These are phyloP conservation scores for Phytophthora melonis DNA, from an alignment of 352 stramenopile species.

Conservation along the genomic window DNA sequence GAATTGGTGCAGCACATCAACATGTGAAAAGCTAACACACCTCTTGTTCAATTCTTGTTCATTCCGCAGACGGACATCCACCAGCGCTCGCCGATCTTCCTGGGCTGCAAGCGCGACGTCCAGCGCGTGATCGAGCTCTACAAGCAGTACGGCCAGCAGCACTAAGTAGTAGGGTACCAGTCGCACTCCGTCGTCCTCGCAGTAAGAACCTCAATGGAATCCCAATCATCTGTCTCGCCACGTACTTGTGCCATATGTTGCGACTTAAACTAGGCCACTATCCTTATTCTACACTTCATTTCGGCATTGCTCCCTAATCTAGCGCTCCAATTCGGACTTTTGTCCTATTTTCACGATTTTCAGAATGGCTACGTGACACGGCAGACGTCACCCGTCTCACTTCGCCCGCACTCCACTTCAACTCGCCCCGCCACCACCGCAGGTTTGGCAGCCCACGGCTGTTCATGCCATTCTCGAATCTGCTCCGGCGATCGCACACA, in stretches of 20 bases:
- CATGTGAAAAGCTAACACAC: constrained; percentile 4
- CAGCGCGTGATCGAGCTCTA: constrained; percentile 82
- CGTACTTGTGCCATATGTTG: constrained; percentile 28
- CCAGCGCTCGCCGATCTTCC: constrained; percentile 97
- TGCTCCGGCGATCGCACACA: constrained; percentile 27
- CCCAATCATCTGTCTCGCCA: constrained; percentile 14
- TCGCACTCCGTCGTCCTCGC: background rate
- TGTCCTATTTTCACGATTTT: background rate
- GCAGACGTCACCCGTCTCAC: constrained; percentile 26
- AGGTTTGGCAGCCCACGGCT: background rate
- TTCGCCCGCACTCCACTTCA: constrained; percentile 34
- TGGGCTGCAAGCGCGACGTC: constrained; percentile 93
- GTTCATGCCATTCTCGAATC: constrained; percentile 36
- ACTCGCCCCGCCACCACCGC: constrained; percentile 10
- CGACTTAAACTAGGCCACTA: background rate
- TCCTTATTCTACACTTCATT: background rate
- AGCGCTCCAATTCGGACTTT: background rate
- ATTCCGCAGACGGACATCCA: constrained; percentile 91
- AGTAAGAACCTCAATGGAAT: background rate
- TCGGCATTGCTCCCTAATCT: background rate
- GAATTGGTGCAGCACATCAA: constrained; percentile 17
- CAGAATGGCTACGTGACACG: constrained; percentile 33
- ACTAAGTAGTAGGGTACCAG: constrained; percentile 7
- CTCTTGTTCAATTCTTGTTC: background rate
- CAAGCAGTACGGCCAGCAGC: constrained; percentile 44